Percentiles rank a stretch among this genome's conserved stretches.
Evolutionary conservation across 495 filamentous ascomycete genomes (phyloP).

Genomic region (Trichoderma virens): DNA sequence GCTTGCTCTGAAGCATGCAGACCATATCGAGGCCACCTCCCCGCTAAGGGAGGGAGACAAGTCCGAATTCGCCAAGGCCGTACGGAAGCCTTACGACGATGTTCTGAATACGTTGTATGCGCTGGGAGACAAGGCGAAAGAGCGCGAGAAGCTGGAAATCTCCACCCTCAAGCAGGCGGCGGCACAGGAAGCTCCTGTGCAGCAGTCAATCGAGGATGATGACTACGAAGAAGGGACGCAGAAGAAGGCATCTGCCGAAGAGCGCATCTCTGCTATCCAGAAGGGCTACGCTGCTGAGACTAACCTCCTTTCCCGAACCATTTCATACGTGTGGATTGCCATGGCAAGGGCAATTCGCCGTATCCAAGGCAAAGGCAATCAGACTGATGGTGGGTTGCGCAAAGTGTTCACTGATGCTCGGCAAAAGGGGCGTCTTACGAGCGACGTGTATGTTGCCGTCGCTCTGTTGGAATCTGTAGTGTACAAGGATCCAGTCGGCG

Average conservation of each 20-base stretch:
- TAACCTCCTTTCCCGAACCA: constrained; percentile 61
- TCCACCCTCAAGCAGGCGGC: constrained; percentile 59
- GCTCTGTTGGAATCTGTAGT: constrained; percentile 91
- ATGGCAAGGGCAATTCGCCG: constrained; percentile 90
- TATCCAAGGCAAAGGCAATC: constrained; percentile 83
- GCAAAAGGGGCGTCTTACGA: constrained; percentile 74
- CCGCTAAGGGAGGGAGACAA: constrained; percentile 65
- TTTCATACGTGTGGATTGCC: constrained; percentile 91
- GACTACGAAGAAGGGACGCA: constrained; percentile 57
- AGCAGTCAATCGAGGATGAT: constrained; percentile 26
- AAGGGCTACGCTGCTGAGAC: constrained; percentile 64
- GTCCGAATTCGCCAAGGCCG: constrained; percentile 57
- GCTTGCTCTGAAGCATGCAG: constrained; percentile 79
- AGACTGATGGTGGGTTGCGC: constrained; percentile 65
- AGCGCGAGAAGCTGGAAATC: constrained; percentile 62
- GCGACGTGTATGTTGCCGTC: constrained; percentile 87
- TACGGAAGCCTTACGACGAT: constrained; percentile 75
- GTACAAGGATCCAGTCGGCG: constrained; percentile 85
- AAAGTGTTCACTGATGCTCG: constrained; percentile 83
- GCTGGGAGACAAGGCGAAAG: constrained; percentile 62
- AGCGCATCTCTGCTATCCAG: constrained; percentile 63
- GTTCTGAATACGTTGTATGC: constrained; percentile 79
- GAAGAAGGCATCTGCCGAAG: constrained; percentile 50
- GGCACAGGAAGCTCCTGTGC: constrained; percentile 24
- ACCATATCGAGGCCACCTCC: constrained; percentile 69